Base-by-base conservation (phyloP, 192 early-diverging fungal species). In the Coemansia biformis region DNA sequence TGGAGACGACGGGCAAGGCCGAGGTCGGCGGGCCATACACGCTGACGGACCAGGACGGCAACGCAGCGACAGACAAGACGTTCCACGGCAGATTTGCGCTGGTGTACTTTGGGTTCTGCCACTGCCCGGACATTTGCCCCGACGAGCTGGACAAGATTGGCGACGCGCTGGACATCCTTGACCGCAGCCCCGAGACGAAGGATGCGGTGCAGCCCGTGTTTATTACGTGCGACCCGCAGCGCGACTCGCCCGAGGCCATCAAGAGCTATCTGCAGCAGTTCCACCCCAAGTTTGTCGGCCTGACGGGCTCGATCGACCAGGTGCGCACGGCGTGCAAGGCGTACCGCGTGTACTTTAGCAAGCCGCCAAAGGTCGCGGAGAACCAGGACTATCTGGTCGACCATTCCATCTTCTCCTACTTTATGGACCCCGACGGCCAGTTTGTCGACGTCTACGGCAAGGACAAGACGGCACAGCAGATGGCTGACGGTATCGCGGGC, bases 81-180 rank as follows among this genome's bases (percentile, higher is more conserved):
- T 89, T 90, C 57, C 76, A 75, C 18, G 96, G 91, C 21, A 85
- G 84, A 31, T 97, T 82, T 60, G 81, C 84, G 71, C 70, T 99
- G 48, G 70, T 97, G 7, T 99, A 99, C 75, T 99, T 99, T 83
- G 96, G 96, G n/a, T 99, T 96, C 76, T 96, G 93, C 23, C 89
- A 96, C 67, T 99, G 96, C 63, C 96, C 96, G 2, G 96, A 99
- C 75, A 92, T 99, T 40, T 99, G 96, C 38, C 96, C 96, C 4
- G 96, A 97, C 54, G 96, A 99, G 70, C 76, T 99, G 33, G 93
- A 99, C 66, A 97, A 93, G 75, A 96, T 99, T 82, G 85, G 89
- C 6, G 80, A 86, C 36, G 89, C 92, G 11, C 78, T 91, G 16
- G 88, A 94, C 13, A 72, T 63, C 8, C 33, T 72, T 66, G 81